Evolutionary conservation across 441 rosid genomes (phyloP), one percentile per base, ranked within the genome.

Genomic region (Eutrema salsugineum): DNA sequence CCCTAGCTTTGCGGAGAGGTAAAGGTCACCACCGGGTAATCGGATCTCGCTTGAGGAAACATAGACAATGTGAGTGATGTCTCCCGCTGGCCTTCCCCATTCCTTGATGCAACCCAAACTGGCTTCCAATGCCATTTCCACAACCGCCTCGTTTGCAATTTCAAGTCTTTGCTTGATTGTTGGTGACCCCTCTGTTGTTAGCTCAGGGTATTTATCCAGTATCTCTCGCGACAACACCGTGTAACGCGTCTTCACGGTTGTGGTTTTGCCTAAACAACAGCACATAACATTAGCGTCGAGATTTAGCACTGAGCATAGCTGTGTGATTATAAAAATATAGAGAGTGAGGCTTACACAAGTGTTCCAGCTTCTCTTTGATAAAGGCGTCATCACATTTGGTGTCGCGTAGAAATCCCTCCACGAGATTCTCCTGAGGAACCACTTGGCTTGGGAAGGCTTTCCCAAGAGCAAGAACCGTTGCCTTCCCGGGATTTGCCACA

Each of bases 21-120:
- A 80, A 8, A 94, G 90, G 70, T 91, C 96, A 1, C 96, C 97
- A 2, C 97, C 97, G 0, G 98, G 97, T 17, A 94, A 73, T 16
- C 97, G 88, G 50, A 94, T 84, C 79, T 89, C 98, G 27, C 97
- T 91, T 16, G 97, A 94, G 39, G 98, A 89, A 61, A 94, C 96
- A 15, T 94, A 94, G 63, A 94, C 88, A 24, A 94, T 48, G 58
- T 94, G 98, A 15, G 97, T 91, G 75, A 94, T 87, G 71, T 91
- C 94, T 67, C 70, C 81, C 2, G 66, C 88, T 17, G 86, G 78
- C 70, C 96, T 77, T 63, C 94, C 96, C 98, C 98, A 91, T 79
- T 91, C 83, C 74, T 87, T 83, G 73, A 91, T 91, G 88, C 94
- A 89, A 73, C 77, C 88, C 48, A 82, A 76, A 79, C 96, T 85